These are phyloP conservation scores for Kluyveromyces starmeri DNA, from an alignment of 805 yeast species.

Conservation along the genomic window DNA sequence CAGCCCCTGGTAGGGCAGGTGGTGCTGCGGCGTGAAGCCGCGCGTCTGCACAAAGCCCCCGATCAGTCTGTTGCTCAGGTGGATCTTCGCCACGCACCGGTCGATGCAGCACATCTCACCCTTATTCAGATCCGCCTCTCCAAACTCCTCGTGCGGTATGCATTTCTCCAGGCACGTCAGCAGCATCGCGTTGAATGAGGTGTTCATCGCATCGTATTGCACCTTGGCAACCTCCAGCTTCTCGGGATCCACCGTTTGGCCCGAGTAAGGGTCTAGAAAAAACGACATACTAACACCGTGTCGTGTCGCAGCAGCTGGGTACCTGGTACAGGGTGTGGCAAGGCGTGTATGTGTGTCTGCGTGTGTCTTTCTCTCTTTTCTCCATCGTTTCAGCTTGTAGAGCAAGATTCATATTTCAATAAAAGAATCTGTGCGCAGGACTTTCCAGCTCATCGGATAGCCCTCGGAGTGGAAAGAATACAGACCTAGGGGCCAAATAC, in stretches of 20 bases:
- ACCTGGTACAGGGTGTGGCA: not conserved
- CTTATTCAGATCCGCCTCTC: conserved; percentile 74
- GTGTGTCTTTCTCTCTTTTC: conserved; percentile 4
- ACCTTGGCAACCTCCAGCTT: conserved; percentile 55
- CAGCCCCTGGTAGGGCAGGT: conserved; percentile 29
- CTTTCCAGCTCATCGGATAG: too few relatives aligned
- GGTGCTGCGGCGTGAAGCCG: conserved; percentile 38
- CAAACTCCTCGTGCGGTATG: conserved; percentile 65
- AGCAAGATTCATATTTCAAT: too few relatives aligned
- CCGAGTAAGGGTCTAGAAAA: conserved; percentile 40
- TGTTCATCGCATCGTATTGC: conserved; percentile 57
- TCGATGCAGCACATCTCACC: conserved; percentile 81
- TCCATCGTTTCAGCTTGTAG: too few relatives aligned
- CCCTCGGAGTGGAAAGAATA: too few relatives aligned
- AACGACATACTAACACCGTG: conserved; percentile 59
- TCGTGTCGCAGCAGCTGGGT: too few relatives aligned
- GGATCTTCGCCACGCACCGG: conserved; percentile 78
- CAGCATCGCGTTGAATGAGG: conserved; percentile 47
- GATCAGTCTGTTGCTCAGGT: conserved; percentile 56
- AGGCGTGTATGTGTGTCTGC: conserved; percentile 1
- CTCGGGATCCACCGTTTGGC: conserved; percentile 48
- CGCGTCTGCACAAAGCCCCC: conserved; percentile 43
- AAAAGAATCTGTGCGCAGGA: too few relatives aligned
- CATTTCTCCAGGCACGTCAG: conserved; percentile 66
- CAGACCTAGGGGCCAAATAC: too few relatives aligned